Percentiles rank a stretch among this genome's conserved stretches.
phyloP scores from a whole-genome alignment of 495 filamentous ascomycete genomes.

The Penicillium paradoxum region DNA sequence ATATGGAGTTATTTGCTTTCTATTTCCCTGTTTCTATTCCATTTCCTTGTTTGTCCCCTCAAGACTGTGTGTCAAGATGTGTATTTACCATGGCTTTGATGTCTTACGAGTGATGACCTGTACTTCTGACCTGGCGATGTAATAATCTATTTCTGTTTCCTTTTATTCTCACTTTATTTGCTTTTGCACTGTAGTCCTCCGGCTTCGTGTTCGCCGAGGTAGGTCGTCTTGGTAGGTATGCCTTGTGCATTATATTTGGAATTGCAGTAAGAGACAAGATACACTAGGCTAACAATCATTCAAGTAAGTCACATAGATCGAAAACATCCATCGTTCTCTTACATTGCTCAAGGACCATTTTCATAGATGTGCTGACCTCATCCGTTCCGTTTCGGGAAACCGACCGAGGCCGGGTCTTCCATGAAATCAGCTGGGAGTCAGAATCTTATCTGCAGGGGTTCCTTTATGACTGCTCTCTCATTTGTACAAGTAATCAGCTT shows the following conservation, averaged over 20 bases:
- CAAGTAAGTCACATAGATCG: too few species aligned
- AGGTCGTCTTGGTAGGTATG: too few species aligned
- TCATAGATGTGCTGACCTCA: conserved; percentile 1
- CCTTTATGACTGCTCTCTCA: neutral
- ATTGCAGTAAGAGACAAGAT: too few species aligned
- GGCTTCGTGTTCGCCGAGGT: neutral
- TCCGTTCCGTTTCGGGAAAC: neutral
- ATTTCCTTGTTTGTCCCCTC: conserved; percentile 11
- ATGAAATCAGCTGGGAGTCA: neutral
- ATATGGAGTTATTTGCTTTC: conserved; percentile 19
- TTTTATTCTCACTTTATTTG: neutral
- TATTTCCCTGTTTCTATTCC: conserved; percentile 14
- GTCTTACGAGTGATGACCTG: conserved; percentile 29
- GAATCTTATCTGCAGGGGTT: neutral
- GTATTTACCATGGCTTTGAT: conserved; percentile 28
- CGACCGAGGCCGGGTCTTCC: neutral
- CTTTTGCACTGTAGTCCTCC: neutral
- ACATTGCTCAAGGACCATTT: neutral
- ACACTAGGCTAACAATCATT: too few species aligned
- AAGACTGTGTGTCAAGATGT: conserved; percentile 21
- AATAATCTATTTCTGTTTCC: conserved; percentile 19
- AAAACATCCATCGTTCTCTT: too few species aligned
- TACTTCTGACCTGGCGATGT: conserved; percentile 25
- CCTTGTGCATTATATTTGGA: too few species aligned
- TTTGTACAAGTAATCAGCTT: neutral